Evolutionary conservation across 2,329 filamentous ascomycete species (phyloP), one percentile per base, ranked within the genome.

Genomic region (Beauveria sp.): DNA sequence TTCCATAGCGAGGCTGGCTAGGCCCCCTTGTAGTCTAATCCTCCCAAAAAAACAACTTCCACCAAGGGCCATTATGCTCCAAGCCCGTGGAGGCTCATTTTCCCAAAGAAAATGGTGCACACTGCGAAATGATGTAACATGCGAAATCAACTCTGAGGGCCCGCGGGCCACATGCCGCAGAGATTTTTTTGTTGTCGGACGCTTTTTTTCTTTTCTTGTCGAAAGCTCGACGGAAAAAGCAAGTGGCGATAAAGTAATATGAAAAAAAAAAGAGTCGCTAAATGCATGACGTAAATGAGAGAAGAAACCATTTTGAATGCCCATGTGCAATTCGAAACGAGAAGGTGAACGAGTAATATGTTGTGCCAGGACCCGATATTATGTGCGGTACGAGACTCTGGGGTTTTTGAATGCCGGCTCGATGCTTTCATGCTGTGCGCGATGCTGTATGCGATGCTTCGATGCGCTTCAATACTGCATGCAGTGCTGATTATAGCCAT

Each of bases 241-340:
- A 38, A 53, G 26, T 26, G 24, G 53, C 45, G 65, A 68, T 69
- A 67, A 69, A 63, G 60, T 63, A 68, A 67, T 69, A 66, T 69
- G 69, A 66, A 70, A 68, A 69, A 66, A 67, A 71, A 68, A 69
- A 66, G 62, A 66, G 67, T 75, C 76, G 76, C 77, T 79, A 77
- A 76, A 79, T 79, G 76, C 74, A 74, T 74, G 72, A 76, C 70
- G 69, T 74, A 72, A 69, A 74, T 72, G 67, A 69, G 65, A 71
- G 62, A 66, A n/a, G 22, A 28, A 18, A 67, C 72, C 73, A 73
- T 72, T 75, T 70, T 70, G 69, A 67, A 68, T 71, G 67, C 67
- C 62, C 64, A 57, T 49, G 64, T 64, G 65, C 63, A 63, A 63
- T 60, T 63, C 56, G 40, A 51, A 60, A 49, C 18, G 52, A 40